These are phyloP conservation scores for Phialophora tarda DNA, from an alignment of 2,329 filamentous ascomycete genomes.

Conservation along the genomic window DNA sequence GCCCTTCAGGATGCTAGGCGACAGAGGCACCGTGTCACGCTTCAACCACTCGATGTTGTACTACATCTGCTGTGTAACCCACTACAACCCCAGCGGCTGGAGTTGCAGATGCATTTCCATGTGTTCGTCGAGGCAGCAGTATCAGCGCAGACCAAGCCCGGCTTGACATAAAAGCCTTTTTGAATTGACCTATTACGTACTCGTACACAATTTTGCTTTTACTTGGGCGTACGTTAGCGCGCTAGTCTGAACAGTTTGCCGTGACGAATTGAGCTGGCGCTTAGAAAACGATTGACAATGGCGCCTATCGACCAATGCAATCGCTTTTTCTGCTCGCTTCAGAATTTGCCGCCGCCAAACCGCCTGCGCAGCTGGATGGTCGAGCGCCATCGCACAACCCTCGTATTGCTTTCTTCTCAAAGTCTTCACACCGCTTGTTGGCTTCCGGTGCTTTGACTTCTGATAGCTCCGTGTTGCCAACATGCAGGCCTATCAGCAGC, in stretches of 20 bases:
- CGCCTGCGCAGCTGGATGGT: not conserved
- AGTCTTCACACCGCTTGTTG: constrained; percentile 16
- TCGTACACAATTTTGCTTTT: not conserved
- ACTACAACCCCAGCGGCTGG: not conserved
- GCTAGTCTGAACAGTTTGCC: not conserved
- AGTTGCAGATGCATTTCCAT: not conserved
- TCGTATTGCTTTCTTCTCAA: not conserved
- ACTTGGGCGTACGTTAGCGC: not conserved
- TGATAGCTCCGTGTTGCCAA: not conserved
- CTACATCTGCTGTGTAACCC: not conserved
- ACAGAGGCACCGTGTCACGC: not conserved
- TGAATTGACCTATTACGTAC: not conserved
- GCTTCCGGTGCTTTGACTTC: not conserved
- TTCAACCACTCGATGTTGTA: not conserved
- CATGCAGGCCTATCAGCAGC: constrained; percentile 29
- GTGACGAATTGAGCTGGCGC: not conserved
- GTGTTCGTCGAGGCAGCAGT: not conserved
- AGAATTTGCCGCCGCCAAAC: not conserved
- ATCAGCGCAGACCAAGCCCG: not conserved
- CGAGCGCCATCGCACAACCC: not conserved
- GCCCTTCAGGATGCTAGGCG: not conserved
- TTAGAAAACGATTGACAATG: not conserved
- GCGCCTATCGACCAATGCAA: not conserved
- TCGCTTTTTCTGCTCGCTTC: not conserved
- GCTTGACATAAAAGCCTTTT: not conserved